These are phyloP conservation scores for Isatis tinctoria DNA, from an alignment of 345 rosid species.

Conservation along the genomic window DNA sequence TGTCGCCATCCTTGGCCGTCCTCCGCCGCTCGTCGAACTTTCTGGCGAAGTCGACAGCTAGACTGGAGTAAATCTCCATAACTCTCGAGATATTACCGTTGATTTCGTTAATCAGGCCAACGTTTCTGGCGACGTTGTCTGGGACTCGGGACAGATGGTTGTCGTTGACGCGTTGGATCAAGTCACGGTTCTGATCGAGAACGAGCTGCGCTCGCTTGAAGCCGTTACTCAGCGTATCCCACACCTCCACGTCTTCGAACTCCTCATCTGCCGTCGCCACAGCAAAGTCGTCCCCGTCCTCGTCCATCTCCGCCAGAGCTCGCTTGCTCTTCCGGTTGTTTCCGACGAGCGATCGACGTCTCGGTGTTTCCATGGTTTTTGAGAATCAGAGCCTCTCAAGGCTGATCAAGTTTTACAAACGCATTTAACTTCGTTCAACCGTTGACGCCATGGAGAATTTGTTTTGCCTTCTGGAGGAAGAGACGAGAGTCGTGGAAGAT, in stretches of 20 bases:
- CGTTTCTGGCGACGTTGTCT: constrained; percentile 61
- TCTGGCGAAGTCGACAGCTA: constrained; percentile 41
- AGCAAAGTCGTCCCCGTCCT: background rate
- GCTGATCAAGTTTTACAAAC: background rate
- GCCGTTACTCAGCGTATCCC: constrained; percentile 42
- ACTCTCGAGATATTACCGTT: constrained; percentile 61
- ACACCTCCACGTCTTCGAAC: constrained; percentile 43
- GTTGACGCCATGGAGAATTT: background rate
- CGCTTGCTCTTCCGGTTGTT: constrained; percentile 16
- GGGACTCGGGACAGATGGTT: constrained; percentile 56
- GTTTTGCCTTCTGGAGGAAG: background rate
- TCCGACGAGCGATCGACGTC: constrained; percentile 1
- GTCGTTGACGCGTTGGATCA: constrained; percentile 68
- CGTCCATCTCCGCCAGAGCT: constrained; percentile 3
- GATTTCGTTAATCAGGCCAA: constrained; percentile 55
- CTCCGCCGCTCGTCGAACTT: constrained; percentile 22
- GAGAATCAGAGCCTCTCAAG: background rate
- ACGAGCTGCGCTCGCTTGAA: constrained; percentile 51
- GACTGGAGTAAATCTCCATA: constrained; percentile 52
- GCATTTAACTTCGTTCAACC: background rate
- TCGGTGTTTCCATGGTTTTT: constrained; percentile 15
- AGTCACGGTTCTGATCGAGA: constrained; percentile 56
- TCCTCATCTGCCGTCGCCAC: constrained; percentile 18
- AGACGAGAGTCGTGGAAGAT: background rate
- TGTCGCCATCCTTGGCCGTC: constrained; percentile 6